A percentile compares a stretch with the other conserved stretches of the same genome.
Conservation (phyloP, 2,329 filamentous ascomycete species). For the Pseudomassariella vexata region DNA sequence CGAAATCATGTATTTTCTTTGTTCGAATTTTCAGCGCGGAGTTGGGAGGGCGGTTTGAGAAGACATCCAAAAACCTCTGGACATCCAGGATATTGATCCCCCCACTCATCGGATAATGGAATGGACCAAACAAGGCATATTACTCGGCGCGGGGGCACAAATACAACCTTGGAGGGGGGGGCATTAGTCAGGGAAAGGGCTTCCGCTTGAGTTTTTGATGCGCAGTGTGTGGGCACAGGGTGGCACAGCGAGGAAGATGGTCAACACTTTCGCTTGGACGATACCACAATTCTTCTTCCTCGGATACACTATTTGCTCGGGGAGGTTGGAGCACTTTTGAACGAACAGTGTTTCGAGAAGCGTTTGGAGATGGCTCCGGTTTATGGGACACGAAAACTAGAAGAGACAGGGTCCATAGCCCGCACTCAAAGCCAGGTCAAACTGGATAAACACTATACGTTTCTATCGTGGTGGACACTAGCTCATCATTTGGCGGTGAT, state of each 20-base stretch:
- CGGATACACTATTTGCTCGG: conserved; percentile 13
- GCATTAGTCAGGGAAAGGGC: conserved; percentile 11
- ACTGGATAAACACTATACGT: too few species aligned
- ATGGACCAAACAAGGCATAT: conserved; percentile 20
- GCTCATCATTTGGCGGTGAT: conserved; percentile 13
- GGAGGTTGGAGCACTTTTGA: conserved; percentile 1
- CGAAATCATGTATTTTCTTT: conserved; percentile 18
- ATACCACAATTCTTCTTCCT: conserved; percentile 20
- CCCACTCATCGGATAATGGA: conserved; percentile 14
- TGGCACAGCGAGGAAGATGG: conserved; percentile 16
- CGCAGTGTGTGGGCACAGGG: conserved; percentile 9
- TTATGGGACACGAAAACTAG: conserved; percentile 17
- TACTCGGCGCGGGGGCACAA: conserved; percentile 24
- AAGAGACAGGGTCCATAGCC: conserved; percentile 22
- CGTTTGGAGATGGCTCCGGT: conserved; percentile 13
- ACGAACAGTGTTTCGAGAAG: conserved; percentile 14
- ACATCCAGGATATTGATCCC: conserved; percentile 14
- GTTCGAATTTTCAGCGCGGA: conserved; percentile 24
- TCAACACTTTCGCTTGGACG: conserved; percentile 27
- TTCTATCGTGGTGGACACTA: conserved; percentile 19
- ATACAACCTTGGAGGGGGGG: conserved; percentile 18
- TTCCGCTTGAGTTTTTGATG: conserved; percentile 12
- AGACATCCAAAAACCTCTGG: conserved; percentile 16
- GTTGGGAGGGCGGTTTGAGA: conserved; percentile 22
- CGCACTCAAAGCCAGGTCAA: conserved; percentile 16